Evolutionary conservation across 2,329 filamentous ascomycete genomes (phyloP).

Genomic region (Xylariales sp.): DNA sequence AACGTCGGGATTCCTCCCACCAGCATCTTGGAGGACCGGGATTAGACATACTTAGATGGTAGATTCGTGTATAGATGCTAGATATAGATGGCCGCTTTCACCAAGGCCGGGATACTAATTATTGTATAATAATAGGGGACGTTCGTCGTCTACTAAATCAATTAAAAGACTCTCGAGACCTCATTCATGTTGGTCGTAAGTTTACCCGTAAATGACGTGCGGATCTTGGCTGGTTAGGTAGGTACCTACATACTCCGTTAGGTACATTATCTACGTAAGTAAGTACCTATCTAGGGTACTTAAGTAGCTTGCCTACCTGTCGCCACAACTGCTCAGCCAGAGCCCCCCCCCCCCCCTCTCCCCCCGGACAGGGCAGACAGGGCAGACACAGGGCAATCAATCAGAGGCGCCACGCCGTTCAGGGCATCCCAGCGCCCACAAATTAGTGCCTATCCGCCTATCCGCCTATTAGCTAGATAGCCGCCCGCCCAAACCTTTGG

Average conservation of each 20-base stretch:
- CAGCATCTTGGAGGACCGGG: background rate
- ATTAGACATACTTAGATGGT: background rate
- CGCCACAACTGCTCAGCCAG: constrained; percentile 31
- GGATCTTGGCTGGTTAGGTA: background rate
- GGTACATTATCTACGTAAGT: too few species aligned
- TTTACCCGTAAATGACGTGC: background rate
- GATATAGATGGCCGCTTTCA: too few species aligned
- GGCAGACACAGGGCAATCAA: constrained; percentile 26
- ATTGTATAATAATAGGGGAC: background rate
- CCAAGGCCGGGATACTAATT: background rate
- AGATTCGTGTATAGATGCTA: too few species aligned
- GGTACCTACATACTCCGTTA: background rate
- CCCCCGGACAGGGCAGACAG: too few species aligned
- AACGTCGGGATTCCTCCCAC: background rate
- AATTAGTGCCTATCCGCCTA: constrained; percentile 3
- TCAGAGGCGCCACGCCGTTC: constrained; percentile 10
- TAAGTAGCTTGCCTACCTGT: too few species aligned
- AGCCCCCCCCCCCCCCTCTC: too few species aligned
- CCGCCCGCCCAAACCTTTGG: background rate
- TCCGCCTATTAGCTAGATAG: background rate
- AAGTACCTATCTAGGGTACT: too few species aligned
- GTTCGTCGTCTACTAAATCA: background rate
- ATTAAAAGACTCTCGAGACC: background rate
- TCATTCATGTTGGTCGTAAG: background rate
- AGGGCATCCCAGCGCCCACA: background rate